Evolutionary conservation across 1,139 yeast species (phyloP).

Genomic region (Scheffersomyces titani): DNA sequence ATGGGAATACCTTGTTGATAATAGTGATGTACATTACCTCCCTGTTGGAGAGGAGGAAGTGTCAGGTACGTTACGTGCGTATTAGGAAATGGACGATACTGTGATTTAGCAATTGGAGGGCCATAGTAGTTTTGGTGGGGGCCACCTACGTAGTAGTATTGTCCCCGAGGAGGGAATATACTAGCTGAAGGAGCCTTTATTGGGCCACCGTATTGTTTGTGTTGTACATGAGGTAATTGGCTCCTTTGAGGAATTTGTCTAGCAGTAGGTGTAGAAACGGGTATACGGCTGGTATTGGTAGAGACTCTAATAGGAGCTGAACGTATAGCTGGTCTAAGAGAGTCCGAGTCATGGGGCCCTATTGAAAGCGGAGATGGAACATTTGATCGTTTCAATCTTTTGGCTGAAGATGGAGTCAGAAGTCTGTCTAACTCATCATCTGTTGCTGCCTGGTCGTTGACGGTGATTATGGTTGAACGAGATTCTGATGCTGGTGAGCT

Average conservation of each 20-base stretch:
- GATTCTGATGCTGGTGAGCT: background rate
- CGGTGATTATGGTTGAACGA: background rate
- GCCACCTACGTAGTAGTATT: conserved; percentile 2
- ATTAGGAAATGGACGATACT: conserved; percentile 13
- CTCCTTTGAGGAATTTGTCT: conserved; percentile 8
- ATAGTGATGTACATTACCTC: background rate
- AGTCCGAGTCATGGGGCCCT: conserved; percentile 6
- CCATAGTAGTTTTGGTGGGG: conserved; percentile 4
- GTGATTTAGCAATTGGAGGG: conserved; percentile 12
- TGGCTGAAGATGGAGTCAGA: conserved; percentile 25
- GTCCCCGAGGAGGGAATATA: background rate
- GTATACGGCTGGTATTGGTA: background rate
- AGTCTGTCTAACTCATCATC: conserved; percentile 20
- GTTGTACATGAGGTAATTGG: background rate
- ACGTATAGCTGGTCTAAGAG: conserved; percentile 33
- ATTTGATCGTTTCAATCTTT: conserved; percentile 44
- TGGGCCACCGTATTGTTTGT: background rate
- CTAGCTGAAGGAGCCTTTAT: background rate
- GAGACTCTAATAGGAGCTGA: conserved; percentile 44
- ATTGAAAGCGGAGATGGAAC: conserved; percentile 44
- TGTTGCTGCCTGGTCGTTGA: background rate
- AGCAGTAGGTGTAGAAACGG: conserved; percentile 1
- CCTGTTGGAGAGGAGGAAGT: conserved; percentile 3
- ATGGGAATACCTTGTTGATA: conserved; percentile 7
- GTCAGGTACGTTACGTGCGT: conserved; percentile 15